These are phyloP conservation scores for Paramecium biaurelia DNA, from an alignment of 73 alveolate species.

Conservation along the genomic window DNA sequence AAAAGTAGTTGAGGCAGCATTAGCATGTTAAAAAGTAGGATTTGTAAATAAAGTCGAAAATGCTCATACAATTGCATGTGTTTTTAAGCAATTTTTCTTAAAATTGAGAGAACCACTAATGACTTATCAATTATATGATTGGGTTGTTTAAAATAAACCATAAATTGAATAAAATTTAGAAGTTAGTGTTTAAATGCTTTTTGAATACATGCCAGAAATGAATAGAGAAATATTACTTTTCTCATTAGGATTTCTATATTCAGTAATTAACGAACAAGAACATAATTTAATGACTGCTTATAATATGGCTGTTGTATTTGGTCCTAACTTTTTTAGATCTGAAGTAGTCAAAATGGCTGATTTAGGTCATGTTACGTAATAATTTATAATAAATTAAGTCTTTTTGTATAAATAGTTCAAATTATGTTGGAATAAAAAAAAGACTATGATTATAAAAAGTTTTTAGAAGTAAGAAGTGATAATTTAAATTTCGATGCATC, in stretches of 20 bases:
- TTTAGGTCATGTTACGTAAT: constrained; percentile 1
- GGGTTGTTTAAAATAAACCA: neutral
- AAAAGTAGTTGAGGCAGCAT: constrained; percentile 37
- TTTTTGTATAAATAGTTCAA: constrained; percentile 11
- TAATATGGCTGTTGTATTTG: constrained; percentile 53
- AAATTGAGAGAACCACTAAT: neutral
- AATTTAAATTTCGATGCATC: neutral
- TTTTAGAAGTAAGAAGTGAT: neutral
- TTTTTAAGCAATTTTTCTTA: constrained; percentile 21
- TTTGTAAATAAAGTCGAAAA: neutral
- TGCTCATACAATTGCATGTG: constrained; percentile 34
- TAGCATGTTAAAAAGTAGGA: constrained; percentile 18
- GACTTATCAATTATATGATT: neutral
- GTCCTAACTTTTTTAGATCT: constrained; percentile 36
- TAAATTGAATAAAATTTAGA: neutral
- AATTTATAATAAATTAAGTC: neutral
- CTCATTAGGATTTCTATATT: neutral
- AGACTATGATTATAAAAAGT: neutral
- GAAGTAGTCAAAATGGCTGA: constrained; percentile 18
- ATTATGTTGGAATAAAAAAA: neutral
- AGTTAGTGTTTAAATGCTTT: neutral
- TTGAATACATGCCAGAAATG: neutral
- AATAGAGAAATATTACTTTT: neutral
- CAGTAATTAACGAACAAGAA: neutral
- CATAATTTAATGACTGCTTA: constrained; percentile 30